Conservation (phyloP, 1,139 yeast species). For the Yamadazyma friedrichii region DNA sequence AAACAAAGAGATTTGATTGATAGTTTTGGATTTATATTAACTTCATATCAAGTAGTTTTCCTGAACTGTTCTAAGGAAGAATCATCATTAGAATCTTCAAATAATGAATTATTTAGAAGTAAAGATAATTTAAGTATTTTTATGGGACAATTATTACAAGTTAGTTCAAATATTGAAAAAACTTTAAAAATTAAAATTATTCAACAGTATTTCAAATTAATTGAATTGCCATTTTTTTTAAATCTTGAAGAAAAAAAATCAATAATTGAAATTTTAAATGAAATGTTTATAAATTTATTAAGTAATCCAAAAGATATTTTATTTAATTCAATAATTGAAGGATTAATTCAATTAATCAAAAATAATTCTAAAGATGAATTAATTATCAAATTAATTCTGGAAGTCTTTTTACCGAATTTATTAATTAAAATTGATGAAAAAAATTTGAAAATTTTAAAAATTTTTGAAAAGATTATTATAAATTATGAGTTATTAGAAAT, state of each 20-base stretch:
- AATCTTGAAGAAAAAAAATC: slow-evolving; percentile 55
- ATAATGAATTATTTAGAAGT: slow-evolving; percentile 23
- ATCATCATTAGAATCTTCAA: slow-evolving; percentile 27
- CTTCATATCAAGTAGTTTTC: slow-evolving; percentile 27
- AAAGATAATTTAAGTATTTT: slow-evolving; percentile 69
- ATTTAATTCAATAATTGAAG: slow-evolving; percentile 39
- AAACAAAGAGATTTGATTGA: slow-evolving; percentile 62
- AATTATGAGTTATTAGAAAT: slow-evolving; percentile 50
- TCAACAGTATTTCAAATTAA: slow-evolving; percentile 58
- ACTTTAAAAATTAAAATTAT: slow-evolving; percentile 67
- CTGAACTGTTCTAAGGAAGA: not conserved
- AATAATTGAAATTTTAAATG: slow-evolving; percentile 66
- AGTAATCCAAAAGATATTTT: slow-evolving; percentile 36
- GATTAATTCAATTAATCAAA: slow-evolving; percentile 51
- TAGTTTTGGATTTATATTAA: slow-evolving; percentile 54
- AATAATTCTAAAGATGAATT: slow-evolving; percentile 26
- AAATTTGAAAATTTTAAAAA: slow-evolving; percentile 29
- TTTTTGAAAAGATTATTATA: slow-evolving; percentile 45
- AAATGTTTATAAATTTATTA: slow-evolving; percentile 44
- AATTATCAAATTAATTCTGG: slow-evolving; percentile 42
- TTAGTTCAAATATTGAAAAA: slow-evolving; percentile 64
- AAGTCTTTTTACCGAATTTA: slow-evolving; percentile 60
- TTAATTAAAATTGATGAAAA: slow-evolving; percentile 46
- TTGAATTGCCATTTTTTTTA: slow-evolving; percentile 47
- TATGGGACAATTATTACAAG: slow-evolving; percentile 64